A percentile compares a stretch with the other conserved stretches of the same genome.
Evolutionary conservation across 371 early-diverging fungal genomes (phyloP).

Genomic region (Lichtheimia ornata): DNA sequence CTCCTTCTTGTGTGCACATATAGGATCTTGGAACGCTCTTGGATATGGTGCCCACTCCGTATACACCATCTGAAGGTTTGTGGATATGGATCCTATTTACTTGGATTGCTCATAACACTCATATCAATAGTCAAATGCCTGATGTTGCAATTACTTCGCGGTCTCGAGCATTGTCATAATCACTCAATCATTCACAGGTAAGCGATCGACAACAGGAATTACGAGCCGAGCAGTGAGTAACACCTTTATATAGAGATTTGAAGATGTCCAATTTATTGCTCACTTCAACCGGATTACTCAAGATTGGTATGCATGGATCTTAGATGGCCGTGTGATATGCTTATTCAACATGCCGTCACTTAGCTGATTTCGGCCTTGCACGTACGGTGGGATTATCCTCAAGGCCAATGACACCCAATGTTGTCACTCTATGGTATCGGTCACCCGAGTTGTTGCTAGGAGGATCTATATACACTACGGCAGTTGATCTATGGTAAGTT

Average conservation of each 20-base stretch:
- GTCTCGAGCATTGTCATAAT: conserved; percentile 78
- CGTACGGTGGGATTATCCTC: conserved; percentile 66
- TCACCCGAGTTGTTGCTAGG: conserved; percentile 92
- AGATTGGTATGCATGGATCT: conserved; percentile 63
- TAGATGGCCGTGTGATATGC: too few relatives aligned
- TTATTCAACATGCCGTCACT: neutral
- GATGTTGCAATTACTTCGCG: conserved; percentile 76
- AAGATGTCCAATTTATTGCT: conserved; percentile 87
- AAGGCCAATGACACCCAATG: conserved; percentile 87
- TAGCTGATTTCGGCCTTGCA: conserved; percentile 89
- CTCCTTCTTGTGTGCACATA: neutral
- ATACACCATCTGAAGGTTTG: conserved; percentile 62
- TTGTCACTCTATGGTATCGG: conserved; percentile 97
- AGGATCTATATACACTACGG: conserved; percentile 72
- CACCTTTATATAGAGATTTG: conserved; percentile 58
- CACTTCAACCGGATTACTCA: conserved; percentile 72
- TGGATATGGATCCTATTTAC: neutral
- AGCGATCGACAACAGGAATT: neutral
- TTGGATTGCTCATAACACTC: neutral
- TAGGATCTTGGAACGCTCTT: conserved; percentile 71
- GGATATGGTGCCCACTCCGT: conserved; percentile 62
- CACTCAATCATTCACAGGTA: conserved; percentile 77
- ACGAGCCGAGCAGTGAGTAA: neutral
- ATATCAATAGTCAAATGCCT: conserved; percentile 71
- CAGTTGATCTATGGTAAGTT: conserved; percentile 89